Evolutionary conservation across 345 rosid species (phyloP).

Genomic region (Corymbia maculata): DNA sequence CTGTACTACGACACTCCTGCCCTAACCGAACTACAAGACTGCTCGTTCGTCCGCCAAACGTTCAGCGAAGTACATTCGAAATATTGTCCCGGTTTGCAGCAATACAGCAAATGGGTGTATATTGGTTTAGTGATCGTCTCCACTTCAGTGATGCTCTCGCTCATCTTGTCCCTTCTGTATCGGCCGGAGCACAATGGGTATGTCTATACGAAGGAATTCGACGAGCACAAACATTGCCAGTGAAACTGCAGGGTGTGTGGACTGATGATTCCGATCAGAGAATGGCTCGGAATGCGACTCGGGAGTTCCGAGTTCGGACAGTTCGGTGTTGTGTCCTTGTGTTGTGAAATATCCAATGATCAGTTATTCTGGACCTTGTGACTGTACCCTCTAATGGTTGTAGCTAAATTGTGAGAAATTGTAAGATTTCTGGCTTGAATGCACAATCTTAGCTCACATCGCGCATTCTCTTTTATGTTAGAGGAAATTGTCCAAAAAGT

Average conservation of each 20-base stretch:
- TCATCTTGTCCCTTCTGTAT: conserved; percentile 68
- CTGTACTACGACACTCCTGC: conserved; percentile 53
- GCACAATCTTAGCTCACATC: background rate
- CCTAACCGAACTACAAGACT: conserved; percentile 61
- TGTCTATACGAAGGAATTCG: conserved; percentile 6
- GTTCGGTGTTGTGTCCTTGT: background rate
- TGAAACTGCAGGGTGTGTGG: background rate
- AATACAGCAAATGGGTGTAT: conserved; percentile 53
- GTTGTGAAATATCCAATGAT: background rate
- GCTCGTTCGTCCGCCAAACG: conserved; percentile 70
- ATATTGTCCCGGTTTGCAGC: conserved; percentile 59
- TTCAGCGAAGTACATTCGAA: conserved; percentile 46
- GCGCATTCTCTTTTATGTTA: background rate
- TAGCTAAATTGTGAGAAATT: background rate
- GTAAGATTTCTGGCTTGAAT: background rate
- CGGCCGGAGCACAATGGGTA: conserved; percentile 59
- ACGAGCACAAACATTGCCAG: conserved; percentile 2
- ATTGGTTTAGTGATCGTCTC: conserved; percentile 65
- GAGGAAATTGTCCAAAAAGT: too few relatives aligned
- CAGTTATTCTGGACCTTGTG: background rate
- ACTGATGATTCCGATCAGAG: background rate
- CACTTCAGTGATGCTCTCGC: conserved; percentile 81
- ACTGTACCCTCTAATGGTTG: background rate
- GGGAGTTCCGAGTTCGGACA: background rate
- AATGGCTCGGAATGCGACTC: background rate